Base-by-base conservation (phyloP, 1,284 basidiomycete species). In the Uromyces viciae-fabae region DNA sequence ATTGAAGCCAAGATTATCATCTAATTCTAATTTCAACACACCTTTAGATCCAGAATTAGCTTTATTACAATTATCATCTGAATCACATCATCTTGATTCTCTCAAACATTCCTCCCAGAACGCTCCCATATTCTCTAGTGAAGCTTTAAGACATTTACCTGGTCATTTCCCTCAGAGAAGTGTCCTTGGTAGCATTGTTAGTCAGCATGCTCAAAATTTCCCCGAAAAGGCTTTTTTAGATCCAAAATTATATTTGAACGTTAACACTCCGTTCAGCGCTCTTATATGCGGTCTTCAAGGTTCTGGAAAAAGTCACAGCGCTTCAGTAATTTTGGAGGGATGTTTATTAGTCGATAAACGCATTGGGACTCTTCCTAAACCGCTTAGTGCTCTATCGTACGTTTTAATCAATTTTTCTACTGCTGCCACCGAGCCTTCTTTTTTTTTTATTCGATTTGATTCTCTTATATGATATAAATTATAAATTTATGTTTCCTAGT, bases 271-370 rank as follows among this genome's bases (percentile, higher is more conserved):
- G 5, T 74, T 68, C 36, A 81, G 79, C 64, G 28, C 60, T 14
- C 28, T 81, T 0, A 69, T 81, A 11, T 81, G 79, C 49, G 79
- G 79, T 11, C 72, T 68, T 5, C 79, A 81, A 38, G 79, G 79
- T 7, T 75, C 72, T 2, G 72, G 79, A 9, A 81, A 81, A 56
- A 68, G 60, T 42, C 79, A 75, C 33, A 68, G 42, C 22, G 60
- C 79, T 25, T 74, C 79, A 9, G 76, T 79, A 14, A 56, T 79
- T 14, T 40, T 79, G 36, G 76, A 78, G 38, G 75, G 64, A 0
- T 78, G 62, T 49, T 58, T 78, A 31, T 22, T 78, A 14, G 43
- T 54, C 43, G 64, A 78, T 38, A 74, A 40, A 74, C 49, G 71
- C 19, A 36, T 74, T 28, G 71, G 71, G 7, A 74, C 49, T 38